Base-by-base conservation (phyloP, 306 rosid genomes). In the Casuarina cunninghamiana region DNA sequence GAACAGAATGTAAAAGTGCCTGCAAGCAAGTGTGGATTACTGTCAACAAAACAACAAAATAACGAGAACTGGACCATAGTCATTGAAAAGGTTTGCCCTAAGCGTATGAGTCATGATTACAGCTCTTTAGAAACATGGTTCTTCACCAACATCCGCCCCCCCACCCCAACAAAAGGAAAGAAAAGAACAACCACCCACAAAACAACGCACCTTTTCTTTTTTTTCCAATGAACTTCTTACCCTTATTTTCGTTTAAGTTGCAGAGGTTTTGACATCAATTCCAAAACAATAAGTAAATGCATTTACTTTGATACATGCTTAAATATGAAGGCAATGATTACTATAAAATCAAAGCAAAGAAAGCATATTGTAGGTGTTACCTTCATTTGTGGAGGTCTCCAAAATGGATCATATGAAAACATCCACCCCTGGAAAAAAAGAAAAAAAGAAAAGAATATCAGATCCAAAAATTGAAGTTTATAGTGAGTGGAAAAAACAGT, bases 371-470 rank as follows among this genome's bases (percentile, higher is more conserved):
- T 53, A 44, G 43, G 61, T 50, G 48, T 69, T 73, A 88, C 98
- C 97, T 93, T 93, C 93, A 90, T 93, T 86, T 93, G 98, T n/a
- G 86, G 90, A 76, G 98, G 98, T 87, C 92, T 91, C 98, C 97
- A 91, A 72, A 89, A 93, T 5, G 97, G 98, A 83, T 93, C 98
- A 75, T 91, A 91, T 13, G 95, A 90, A 86, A 93, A 93, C 76
- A 91, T 83, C 97, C 97, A 91, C 37, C 98, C 98, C 97, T 93
- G 79, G 43, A 73, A 66, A 51, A 21, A 63, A 72, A 69, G 71
- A 26, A 26, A 38, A 50, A 67, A 13, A 51, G 13, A 68, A 72
- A n/a, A 68, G 73, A 75, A 72, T 66, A 60, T 70, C 65, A 68
- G 75, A 17, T 48, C 38, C 35, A 73, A 37, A 37, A 54, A 44